Conservation (phyloP, 208 protist species). For the Acanthamoeba healyi region DNA sequence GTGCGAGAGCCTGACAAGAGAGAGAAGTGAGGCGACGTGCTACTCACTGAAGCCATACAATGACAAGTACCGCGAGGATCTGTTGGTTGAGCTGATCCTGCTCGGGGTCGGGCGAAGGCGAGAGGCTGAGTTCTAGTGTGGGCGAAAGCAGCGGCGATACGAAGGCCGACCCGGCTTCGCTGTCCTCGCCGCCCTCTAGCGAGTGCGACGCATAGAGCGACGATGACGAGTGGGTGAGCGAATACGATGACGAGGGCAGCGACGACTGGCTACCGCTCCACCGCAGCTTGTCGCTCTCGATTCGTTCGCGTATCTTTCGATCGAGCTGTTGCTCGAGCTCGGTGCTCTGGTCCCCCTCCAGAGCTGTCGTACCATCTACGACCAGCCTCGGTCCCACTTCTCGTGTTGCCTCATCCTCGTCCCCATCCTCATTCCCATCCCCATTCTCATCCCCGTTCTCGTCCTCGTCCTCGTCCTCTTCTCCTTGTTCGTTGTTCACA, state of each 20-base stretch:
- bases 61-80: slow-evolving; percentile 25
- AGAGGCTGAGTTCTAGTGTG: neutral
- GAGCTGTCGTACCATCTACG: neutral
- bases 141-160: slow-evolving; percentile 8
- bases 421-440: neutral
- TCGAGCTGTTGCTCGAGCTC: neutral
- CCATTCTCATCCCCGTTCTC: neutral
- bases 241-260: neutral
- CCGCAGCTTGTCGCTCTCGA: neutral
- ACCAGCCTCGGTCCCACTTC: neutral
- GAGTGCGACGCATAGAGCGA: neutral
- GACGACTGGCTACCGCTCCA: neutral
- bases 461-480: neutral
- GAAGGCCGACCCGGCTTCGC: neutral
- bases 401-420: neutral
- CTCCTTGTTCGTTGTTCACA: neutral
- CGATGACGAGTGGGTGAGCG: neutral
- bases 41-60: no score
- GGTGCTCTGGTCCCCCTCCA: neutral
- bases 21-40: neutral
- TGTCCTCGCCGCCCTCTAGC: neutral
- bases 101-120: slow-evolving; percentile 22
- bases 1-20: neutral
- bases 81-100: neutral
- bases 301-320: neutral